Base-by-base conservation (phyloP, 1,284 basidiomycete species). In the Sanguinoderma infundibulare region DNA sequence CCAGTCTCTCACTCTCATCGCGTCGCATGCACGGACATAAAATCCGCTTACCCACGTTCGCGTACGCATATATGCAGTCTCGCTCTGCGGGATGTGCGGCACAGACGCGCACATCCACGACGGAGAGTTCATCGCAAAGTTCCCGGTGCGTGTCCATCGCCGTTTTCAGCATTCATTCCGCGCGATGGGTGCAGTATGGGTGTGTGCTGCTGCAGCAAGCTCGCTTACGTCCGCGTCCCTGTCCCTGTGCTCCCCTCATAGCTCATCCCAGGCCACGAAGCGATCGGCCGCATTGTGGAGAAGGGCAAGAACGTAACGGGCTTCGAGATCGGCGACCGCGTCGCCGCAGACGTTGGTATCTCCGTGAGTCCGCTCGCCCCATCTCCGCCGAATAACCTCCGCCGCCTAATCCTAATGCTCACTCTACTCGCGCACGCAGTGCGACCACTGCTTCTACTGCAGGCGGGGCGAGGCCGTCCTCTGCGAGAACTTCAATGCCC, bases 211-310 rank as follows among this genome's bases (percentile, higher is more conserved):
- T 49, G 53, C 26, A 35, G 30, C 40, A 40, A 42, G 40, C 53
- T 44, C 54, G 26, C 63, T 67, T 36, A 66, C 39, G 14, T 39
- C 50, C 32, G 32, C 17, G 26, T 28, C 62, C 53, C 24, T 36
- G 14, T 39, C 50, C 32, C 30, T 20, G 26, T 28, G 61, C 53
- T 28, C 54, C 28, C 42, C 40, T 26, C 17, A 42, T 68, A 82
- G 77, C 78, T 85, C 39, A 83, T 85, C 54, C 84, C 85, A 28
- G 85, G 85, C 40, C 85, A 87, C 72, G 86, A 87, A 74, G 81
- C 81, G 42, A 81, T 87, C 57, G 86, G 86, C 28, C 77, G 73
- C 36, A 73, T 88, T 57, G 79, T 80, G 36, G 76, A 79, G 61
- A 74, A 82, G 55, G 86, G 86, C 47, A 81, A 82, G 70, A 79